phyloP scores from a whole-genome alignment of 768 basidiomycete genomes.

The Melanogaster broomeanus region DNA sequence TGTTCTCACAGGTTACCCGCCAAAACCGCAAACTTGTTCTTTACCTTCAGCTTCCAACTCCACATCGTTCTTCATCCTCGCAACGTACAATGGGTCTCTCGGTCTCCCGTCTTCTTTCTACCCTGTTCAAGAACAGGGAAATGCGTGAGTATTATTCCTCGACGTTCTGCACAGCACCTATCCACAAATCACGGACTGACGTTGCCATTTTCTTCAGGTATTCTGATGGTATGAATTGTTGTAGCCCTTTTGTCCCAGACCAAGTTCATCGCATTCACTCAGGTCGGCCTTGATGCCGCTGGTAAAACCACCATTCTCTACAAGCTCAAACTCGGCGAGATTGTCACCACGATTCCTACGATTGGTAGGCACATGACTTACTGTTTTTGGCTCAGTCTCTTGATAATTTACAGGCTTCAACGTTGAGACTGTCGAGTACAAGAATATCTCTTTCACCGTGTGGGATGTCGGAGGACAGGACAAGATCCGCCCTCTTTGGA shows the following conservation, averaged over 20 bases:
- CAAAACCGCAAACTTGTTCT: conserved; percentile 36
- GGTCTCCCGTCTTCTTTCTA: conserved; percentile 72
- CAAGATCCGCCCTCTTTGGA: conserved; percentile 99
- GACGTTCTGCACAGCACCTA: conserved; percentile 6
- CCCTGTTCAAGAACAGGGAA: conserved; percentile 97
- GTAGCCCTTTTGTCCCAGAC: conserved; percentile 20
- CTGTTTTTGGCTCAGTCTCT: background rate
- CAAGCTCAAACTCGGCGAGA: conserved; percentile 99
- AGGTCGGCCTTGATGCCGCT: conserved; percentile 99
- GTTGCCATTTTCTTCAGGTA: conserved; percentile 59
- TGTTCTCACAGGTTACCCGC: conserved; percentile 30
- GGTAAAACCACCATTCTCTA: conserved; percentile 99
- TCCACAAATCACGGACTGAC: conserved; percentile 27
- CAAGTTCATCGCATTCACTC: conserved; percentile 9
- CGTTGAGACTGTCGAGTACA: conserved; percentile 99
- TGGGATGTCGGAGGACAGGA: conserved; percentile 99
- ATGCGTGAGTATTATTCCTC: conserved; percentile 77
- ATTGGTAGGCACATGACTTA: conserved; percentile 70
- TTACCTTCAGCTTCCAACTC: conserved; percentile 30
- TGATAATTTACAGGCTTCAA: conserved; percentile 81
- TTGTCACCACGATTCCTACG: conserved; percentile 99
- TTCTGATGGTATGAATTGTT: conserved; percentile 77
- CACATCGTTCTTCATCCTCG: conserved; percentile 31
- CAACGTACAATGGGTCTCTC: conserved; percentile 71
- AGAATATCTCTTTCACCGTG: conserved; percentile 99